Evolutionary conservation across 208 protist genomes (phyloP).

Genomic region (Tritrichomonas foetus): DNA sequence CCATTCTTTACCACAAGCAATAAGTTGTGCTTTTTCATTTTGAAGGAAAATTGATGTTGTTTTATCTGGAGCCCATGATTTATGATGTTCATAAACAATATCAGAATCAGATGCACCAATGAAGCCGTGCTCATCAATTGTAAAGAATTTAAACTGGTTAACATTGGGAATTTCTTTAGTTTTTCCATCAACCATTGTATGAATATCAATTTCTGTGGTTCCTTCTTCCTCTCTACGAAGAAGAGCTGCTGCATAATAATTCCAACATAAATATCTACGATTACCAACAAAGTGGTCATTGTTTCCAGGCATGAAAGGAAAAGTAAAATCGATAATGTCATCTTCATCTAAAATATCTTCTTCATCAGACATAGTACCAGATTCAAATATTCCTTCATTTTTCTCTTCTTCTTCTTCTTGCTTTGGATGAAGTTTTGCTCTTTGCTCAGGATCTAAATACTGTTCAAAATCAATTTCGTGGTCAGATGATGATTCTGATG

Average conservation of each 20-base stretch:
- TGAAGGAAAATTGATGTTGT: background rate
- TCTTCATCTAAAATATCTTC: background rate
- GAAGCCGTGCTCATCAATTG: background rate
- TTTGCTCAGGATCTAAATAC: background rate
- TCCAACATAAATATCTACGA: conserved; percentile 28
- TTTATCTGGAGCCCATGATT: background rate
- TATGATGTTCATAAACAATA: background rate
- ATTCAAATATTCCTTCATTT: background rate
- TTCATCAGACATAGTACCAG: background rate
- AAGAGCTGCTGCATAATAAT: background rate
- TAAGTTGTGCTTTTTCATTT: background rate
- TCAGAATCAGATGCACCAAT: background rate
- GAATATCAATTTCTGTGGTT: background rate
- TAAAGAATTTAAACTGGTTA: background rate
- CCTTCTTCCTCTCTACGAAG: background rate
- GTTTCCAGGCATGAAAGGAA: conserved; percentile 11
- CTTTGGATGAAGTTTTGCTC: background rate
- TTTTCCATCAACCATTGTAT: background rate
- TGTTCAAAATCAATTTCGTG: background rate
- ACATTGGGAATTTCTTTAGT: background rate
- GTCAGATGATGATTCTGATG: background rate
- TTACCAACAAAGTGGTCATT: background rate
- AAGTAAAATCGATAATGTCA: no score
- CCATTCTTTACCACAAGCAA: conserved; percentile 25
- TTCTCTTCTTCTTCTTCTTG: background rate